Base-by-base conservation (phyloP, 768 basidiomycete genomes). In the Porphyrellus cyaneotinctus region DNA sequence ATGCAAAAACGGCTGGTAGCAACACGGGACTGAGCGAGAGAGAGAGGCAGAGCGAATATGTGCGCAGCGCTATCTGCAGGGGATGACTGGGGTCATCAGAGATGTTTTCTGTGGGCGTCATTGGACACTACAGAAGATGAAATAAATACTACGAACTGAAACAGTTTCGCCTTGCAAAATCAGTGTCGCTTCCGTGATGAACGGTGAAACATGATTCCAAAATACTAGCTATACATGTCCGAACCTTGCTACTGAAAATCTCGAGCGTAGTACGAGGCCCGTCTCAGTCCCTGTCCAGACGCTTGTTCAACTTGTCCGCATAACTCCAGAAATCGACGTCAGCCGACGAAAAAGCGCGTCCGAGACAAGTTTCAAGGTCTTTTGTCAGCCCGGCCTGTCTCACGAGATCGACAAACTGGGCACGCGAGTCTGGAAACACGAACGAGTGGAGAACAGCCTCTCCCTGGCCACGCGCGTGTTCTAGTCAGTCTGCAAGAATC, bases 301-400 rank as follows among this genome's bases (percentile, higher is more conserved):
- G 30, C 32, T 43, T 50, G 32, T 51, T 41, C 49, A 62, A 50
- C 26, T 52, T 61, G 50, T 63, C 64, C 10, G 64, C 63, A 60
- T 87, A 88, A 58, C 86, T 88, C 82, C 84, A 88, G 58, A 88
- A 88, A 56, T 86, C 81, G 12, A 85, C 67, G 49, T 76, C 76
- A 23, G 63, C 67, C 15, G 64, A 63, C n/a, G 71, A 67, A 42
- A 68, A 67, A 14, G 67, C 57, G 18, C 43, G 55, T 23, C 65
- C 63, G 33, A 67, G 51, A 32, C 57, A 56, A 10, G 38, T 36
- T 36, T 62, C 60, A 15, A 70, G 49, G 18, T 70, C 67, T 18
- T 52, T 42, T 17, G 78, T 60, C 4, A 85, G 57, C 6, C 77
- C 79, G 2, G 76, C 78, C 9, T 65, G 69, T 18, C 67, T 70